A percentile compares a stretch with the other conserved stretches of the same genome.
Evolutionary conservation across 768 basidiomycete species (phyloP).

Genomic region (Mycena olivaceomarginata): DNA sequence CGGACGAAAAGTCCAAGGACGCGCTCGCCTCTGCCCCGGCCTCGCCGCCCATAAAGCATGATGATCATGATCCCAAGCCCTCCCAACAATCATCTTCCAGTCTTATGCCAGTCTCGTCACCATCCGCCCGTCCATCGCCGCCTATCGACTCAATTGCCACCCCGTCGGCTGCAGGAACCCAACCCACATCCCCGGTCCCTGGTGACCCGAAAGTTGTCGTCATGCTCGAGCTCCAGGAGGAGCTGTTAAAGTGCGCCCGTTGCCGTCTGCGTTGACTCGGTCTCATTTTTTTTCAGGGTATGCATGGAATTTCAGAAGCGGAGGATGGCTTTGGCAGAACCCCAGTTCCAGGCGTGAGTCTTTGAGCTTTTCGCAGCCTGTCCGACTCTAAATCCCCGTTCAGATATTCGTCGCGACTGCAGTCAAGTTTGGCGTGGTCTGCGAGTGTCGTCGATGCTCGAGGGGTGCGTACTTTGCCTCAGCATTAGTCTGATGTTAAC

Average conservation of each 20-base stretch:
- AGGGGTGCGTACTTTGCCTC: slow-evolving; percentile 60
- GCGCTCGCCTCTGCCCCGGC: slow-evolving; percentile 44
- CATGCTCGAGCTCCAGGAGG: slow-evolving; percentile 81
- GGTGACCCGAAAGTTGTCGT: slow-evolving; percentile 73
- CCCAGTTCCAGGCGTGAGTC: slow-evolving; percentile 76
- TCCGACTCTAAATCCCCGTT: slow-evolving; percentile 30
- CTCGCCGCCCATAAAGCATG: slow-evolving; percentile 36
- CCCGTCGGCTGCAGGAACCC: slow-evolving; percentile 50
- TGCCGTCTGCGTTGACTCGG: background rate
- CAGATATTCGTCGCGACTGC: slow-evolving; percentile 78
- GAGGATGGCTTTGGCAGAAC: slow-evolving; percentile 66
- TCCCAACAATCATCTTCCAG: slow-evolving; percentile 48
- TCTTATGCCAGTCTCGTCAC: slow-evolving; percentile 44
- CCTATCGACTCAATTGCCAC: slow-evolving; percentile 48
- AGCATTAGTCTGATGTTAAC: slow-evolving; percentile 50
- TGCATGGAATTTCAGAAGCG: slow-evolving; percentile 77
- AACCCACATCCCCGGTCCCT: slow-evolving; percentile 51
- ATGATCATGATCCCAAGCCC: slow-evolving; percentile 43
- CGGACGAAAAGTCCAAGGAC: slow-evolving; percentile 21
- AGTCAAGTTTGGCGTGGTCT: slow-evolving; percentile 84
- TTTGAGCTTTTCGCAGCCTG: slow-evolving; percentile 5
- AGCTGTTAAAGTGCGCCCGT: slow-evolving; percentile 77
- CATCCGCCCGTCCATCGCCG: slow-evolving; percentile 38
- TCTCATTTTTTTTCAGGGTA: slow-evolving; percentile 62
- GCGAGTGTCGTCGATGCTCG: slow-evolving; percentile 79